Evolutionary conservation across 2,329 filamentous ascomycete genomes (phyloP).

Genomic region (Hypoxylon sp.): DNA sequence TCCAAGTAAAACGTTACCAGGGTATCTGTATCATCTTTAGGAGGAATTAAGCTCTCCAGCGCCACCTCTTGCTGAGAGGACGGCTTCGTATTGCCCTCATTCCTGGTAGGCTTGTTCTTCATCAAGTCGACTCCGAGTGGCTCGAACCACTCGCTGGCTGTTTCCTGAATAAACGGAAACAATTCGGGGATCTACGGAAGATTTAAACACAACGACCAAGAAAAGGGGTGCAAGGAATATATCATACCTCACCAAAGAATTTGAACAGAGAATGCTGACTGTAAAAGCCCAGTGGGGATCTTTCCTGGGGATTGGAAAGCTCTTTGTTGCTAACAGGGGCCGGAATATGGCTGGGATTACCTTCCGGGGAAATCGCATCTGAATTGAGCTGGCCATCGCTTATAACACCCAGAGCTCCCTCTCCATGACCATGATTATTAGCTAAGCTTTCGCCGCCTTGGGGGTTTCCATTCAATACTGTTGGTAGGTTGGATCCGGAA

Average conservation of each 20-base stretch:
- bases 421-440: too few relatives aligned
- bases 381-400: not conserved
- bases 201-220: not conserved
- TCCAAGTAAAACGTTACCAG: conserved; percentile 54
- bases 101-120: conserved; percentile 23
- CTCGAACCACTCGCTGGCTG: conserved; percentile 39
- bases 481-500: not conserved
- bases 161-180: conserved; percentile 40
- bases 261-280: conserved; percentile 38
- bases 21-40: conserved; percentile 50
- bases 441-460: not conserved
- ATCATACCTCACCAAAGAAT: conserved; percentile 42
- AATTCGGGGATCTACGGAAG: conserved; percentile 36
- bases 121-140: conserved; percentile 33
- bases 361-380: not conserved
- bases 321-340: conserved; percentile 10
- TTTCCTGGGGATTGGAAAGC: conserved; percentile 33
- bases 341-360: not conserved
- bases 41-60: conserved; percentile 45
- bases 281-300: conserved; percentile 39
- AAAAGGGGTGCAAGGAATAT: not conserved
- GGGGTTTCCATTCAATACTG: not conserved
- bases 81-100: not conserved
- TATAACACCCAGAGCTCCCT: not conserved
- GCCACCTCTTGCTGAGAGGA: not conserved